Percentiles rank a stretch among this genome's conserved stretches.
Conservation (phyloP, 352 stramenopile species). For the Pythium myriotylum region DNA sequence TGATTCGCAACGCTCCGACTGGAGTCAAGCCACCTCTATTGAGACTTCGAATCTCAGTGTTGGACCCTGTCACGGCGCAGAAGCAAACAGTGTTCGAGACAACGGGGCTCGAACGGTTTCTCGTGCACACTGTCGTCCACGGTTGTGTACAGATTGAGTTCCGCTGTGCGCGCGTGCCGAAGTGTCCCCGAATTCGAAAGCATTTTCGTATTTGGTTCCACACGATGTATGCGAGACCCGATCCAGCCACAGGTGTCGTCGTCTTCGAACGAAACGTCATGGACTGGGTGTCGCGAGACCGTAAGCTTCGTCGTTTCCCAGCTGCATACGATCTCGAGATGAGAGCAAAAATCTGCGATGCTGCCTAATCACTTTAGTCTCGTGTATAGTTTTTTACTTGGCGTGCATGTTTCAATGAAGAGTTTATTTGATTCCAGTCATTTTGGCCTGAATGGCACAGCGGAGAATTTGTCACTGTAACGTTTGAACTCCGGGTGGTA, state of each 20-base stretch:
- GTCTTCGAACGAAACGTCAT: slow-evolving; percentile 23
- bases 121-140: slow-evolving; percentile 43
- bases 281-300: slow-evolving; percentile 70
- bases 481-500: slow-evolving; percentile 91
- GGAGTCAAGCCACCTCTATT: slow-evolving; percentile 39
- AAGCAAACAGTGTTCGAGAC: slow-evolving; percentile 51
- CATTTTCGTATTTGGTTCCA: slow-evolving; percentile 82
- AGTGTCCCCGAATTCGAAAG: slow-evolving; percentile 39
- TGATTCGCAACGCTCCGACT: slow-evolving; percentile 46
- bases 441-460: slow-evolving; percentile 77
- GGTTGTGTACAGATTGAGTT: slow-evolving; percentile 70
- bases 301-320: slow-evolving; percentile 59
- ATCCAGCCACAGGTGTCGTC: slow-evolving; percentile 17
- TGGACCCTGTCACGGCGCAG: slow-evolving; percentile 13
- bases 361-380: neutral
- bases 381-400: too few relatives aligned
- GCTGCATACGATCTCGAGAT: slow-evolving; percentile 71
- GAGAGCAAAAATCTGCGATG: slow-evolving; percentile 19
- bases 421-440: slow-evolving; percentile 19
- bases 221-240: slow-evolving; percentile 48
- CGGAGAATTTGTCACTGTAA: slow-evolving; percentile 86
- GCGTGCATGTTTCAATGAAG: too few relatives aligned
- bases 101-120: slow-evolving; percentile 50
- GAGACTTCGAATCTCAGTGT: slow-evolving; percentile 49
- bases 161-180: slow-evolving; percentile 35